These are phyloP conservation scores for Schizochytrium sp. DNA, from an alignment of 108 stramenopile species.

Conservation along the genomic window DNA sequence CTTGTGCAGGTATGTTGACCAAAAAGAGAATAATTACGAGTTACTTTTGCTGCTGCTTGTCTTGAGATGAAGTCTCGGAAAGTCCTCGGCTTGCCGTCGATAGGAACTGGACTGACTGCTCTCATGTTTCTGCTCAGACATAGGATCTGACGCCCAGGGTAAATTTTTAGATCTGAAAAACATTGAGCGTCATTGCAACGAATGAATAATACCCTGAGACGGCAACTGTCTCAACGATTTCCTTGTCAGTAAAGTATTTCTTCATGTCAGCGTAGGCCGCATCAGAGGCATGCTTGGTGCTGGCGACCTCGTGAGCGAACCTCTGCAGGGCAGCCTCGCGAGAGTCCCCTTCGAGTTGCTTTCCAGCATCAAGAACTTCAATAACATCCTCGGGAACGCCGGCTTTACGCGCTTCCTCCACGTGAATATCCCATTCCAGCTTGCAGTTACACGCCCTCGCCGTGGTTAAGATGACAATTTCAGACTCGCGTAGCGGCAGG, in stretches of 20 bases:
- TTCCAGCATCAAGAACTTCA: background rate
- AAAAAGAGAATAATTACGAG: too few species aligned
- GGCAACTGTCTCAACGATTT: background rate
- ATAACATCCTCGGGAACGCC: background rate
- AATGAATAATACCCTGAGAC: background rate
- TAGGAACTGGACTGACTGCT: too few species aligned
- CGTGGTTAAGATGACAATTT: background rate
- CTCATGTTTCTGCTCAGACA: too few species aligned
- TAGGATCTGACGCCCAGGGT: background rate
- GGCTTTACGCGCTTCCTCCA: background rate
- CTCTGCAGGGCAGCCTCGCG: background rate
- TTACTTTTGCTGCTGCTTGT: too few species aligned
- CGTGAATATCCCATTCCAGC: background rate
- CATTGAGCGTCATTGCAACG: background rate
- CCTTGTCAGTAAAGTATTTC: background rate
- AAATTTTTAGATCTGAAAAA: background rate
- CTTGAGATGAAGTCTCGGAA: too few species aligned
- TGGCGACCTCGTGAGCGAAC: background rate
- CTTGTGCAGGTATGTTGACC: too few species aligned
- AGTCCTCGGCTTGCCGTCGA: too few species aligned
- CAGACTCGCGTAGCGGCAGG: background rate
- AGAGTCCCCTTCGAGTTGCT: background rate
- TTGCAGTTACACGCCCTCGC: background rate
- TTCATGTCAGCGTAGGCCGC: background rate
- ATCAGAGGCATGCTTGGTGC: background rate